Base-by-base conservation (phyloP, 352 stramenopile species). In the Blastocystis hominis region DNA sequence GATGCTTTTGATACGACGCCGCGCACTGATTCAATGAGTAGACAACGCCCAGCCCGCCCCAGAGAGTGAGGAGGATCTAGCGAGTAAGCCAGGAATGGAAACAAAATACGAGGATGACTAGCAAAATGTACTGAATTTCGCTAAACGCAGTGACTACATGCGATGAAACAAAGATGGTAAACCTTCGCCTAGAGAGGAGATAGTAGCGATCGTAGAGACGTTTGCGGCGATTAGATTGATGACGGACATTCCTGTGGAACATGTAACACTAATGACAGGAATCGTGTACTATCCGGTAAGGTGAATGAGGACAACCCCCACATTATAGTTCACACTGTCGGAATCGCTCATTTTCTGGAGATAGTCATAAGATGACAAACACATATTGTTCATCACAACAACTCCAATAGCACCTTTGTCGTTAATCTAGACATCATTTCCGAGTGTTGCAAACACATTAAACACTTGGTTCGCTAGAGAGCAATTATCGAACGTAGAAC, bases 181-280 rank as follows among this genome's bases (percentile, higher is more conserved):
- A 84, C 72, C 38, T 30, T 68, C 36, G 30, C 55, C 53, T 5
- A 47, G 30, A 24, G 20, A 46, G 34, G 44, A 66, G 34, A 84
- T 84, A 20, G 72, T 68, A 36, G 62, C 62, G 34, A 30, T 10
- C 6, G 44, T 47, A 2, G 72, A 69, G 17, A 53, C 20, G 42
- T 84, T 68, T 24, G 24, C 10, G 15, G 59, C 62, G 7, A 50
- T 46, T 0, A 55, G 40, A 24, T 84, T 61, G 0, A 84, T 34
- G 7, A 84, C 40, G 20, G 59, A 34, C 38, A 4, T 6, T 17
- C 47, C 72, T 44, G 55, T 68, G 20, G 30, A 30, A 53, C 44
- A 84, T 17, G 54, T 63, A n/a, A 68, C 62, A 42, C 72, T 53
- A 66, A 84, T 34, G 36, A 84, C 34, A 5, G 72, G 72, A 69